A percentile compares a stretch with the other conserved stretches of the same genome.
Conservation (phyloP, 192 early-diverging fungal genomes). For the Pecoramyces ruminantium region DNA sequence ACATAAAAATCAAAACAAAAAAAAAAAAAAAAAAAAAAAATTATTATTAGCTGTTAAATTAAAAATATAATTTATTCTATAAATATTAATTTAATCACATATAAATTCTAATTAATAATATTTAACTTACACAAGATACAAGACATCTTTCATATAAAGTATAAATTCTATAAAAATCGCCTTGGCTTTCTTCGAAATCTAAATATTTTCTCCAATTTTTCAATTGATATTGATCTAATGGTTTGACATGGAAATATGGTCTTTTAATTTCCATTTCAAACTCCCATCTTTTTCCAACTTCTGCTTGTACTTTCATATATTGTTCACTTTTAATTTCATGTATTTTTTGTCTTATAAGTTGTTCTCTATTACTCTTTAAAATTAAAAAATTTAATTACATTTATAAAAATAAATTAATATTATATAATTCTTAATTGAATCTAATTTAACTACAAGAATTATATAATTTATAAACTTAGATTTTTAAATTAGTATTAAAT, state of each 20-base stretch:
- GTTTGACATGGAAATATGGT: constrained; percentile 64
- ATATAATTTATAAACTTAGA: too few species aligned
- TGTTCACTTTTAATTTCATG: constrained; percentile 29
- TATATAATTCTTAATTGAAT: not conserved
- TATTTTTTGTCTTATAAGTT: constrained; percentile 32
- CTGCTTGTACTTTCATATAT: constrained; percentile 46
- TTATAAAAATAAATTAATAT: constrained; percentile 3
- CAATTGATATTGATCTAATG: constrained; percentile 48
- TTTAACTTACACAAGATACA: constrained; percentile 48
- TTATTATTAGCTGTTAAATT: too few species aligned
- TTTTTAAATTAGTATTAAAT: too few species aligned
- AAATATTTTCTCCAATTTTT: constrained; percentile 55
- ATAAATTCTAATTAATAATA: not conserved
- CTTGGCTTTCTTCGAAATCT: constrained; percentile 49
- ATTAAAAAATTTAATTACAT: constrained; percentile 2
- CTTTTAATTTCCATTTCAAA: constrained; percentile 62
- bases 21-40: constrained; percentile 2
- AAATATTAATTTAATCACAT: too few species aligned
- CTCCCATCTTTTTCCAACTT: constrained; percentile 56
- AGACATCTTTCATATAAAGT: constrained; percentile 56
- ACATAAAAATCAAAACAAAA: not conserved
- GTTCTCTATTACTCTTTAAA: constrained; percentile 29
- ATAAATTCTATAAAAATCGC: constrained; percentile 31
- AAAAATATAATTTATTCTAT: too few species aligned
- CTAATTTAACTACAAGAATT: too few species aligned